Evolutionary conservation across 75 land plant genomes (phyloP).

Genomic region (Pinus tabuliformis): DNA sequence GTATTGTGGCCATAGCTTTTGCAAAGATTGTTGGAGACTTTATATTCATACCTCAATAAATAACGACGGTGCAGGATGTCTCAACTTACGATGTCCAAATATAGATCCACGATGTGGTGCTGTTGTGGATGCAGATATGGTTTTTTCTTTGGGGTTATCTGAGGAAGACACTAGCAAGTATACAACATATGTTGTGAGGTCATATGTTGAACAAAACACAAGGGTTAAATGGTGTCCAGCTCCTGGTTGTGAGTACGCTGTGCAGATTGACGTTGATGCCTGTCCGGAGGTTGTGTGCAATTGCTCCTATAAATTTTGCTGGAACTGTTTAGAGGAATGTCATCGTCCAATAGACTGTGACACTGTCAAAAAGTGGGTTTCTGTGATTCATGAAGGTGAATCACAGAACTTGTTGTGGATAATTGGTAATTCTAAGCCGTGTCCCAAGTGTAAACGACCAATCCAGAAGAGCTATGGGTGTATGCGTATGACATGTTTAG

Average conservation of each 20-base stretch:
- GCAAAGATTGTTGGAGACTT: not conserved
- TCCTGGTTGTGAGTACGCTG: no score
- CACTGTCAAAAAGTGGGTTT: constrained; percentile 60
- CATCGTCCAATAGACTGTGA: constrained; percentile 90
- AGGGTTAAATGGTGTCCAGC: no score
- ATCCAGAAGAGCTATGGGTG: constrained; percentile 6
- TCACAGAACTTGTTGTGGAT: no score
- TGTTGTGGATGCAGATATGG: not conserved
- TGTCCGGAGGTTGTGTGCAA: constrained; percentile 25
- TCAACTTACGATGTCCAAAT: not conserved
- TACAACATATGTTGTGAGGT: no score
- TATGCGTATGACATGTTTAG: no score
- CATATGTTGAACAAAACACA: no score
- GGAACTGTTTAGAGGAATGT: constrained; percentile 94
- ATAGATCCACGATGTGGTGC: not conserved
- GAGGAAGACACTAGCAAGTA: constrained; percentile 9
- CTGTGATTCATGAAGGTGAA: no score
- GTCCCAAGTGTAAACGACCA: constrained; percentile 21
- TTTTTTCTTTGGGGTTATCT: not conserved
- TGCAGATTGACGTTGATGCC: no score
- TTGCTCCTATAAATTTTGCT: constrained; percentile 78
- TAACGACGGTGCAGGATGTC: not conserved
- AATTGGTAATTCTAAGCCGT: constrained; percentile 38
- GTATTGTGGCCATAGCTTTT: not conserved
- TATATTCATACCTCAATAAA: not conserved